Evolutionary conservation across 257 asterid species (phyloP).

Genomic region (Fraxinus anomala): DNA sequence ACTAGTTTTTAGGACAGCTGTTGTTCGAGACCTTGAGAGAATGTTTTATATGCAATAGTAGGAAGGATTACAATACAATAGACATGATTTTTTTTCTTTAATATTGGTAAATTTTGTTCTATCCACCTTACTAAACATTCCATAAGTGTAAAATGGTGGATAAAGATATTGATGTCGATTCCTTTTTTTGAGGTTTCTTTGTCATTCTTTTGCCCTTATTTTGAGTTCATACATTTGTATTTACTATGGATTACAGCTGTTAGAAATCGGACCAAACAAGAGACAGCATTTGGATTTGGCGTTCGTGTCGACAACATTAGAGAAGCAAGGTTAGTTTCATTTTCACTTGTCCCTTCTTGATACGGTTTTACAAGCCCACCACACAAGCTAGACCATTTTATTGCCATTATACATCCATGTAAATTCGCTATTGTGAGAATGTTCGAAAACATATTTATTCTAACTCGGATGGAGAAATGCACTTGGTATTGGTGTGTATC

Average conservation of each 20-base stretch:
- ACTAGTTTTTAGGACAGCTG: neutral
- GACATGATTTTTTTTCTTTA: neutral
- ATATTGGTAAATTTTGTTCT: neutral
- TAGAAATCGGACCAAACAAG: conserved; percentile 68
- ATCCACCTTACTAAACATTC: neutral
- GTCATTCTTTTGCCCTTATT: neutral
- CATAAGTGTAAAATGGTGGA: neutral
- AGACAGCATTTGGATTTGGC: conserved; percentile 74
- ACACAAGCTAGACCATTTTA: conserved; percentile 4
- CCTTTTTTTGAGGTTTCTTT: neutral
- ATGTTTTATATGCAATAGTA: neutral
- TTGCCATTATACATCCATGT: neutral
- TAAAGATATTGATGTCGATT: neutral
- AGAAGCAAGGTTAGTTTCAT: conserved; percentile 72
- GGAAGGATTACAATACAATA: neutral
- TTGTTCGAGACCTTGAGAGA: neutral
- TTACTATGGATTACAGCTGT: conserved; percentile 50
- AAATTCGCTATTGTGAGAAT: neutral
- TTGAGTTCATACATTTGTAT: neutral
- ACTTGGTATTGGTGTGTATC: too few relatives aligned
- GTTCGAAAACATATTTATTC: too few relatives aligned
- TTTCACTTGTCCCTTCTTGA: neutral
- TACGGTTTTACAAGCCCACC: conserved; percentile 5
- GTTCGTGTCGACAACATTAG: conserved; percentile 72
- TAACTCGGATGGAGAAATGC: too few relatives aligned